Percentiles rank a stretch among this genome's conserved stretches.
Evolutionary conservation across 306 rosid genomes (phyloP).

Genomic region (Delonix regia): DNA sequence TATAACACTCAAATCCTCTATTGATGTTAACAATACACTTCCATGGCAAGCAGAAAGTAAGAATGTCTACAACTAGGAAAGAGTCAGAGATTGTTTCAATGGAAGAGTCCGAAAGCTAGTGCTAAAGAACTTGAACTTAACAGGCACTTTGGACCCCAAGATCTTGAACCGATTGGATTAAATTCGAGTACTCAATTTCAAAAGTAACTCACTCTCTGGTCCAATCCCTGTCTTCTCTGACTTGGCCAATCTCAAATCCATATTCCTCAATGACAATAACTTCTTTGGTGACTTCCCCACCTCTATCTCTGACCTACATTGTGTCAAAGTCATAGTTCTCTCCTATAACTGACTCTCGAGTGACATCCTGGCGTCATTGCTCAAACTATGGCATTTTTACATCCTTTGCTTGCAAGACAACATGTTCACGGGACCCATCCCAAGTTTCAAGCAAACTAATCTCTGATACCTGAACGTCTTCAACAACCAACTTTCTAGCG

Average conservation of each 20-base stretch:
- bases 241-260: slow-evolving; percentile 75
- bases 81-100: slow-evolving; percentile 69
- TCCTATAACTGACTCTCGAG: slow-evolving; percentile 73
- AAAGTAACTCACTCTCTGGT: slow-evolving; percentile 76
- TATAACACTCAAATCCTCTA: slow-evolving; percentile 57
- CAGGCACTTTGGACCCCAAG: slow-evolving; percentile 59
- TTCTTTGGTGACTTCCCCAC: slow-evolving; percentile 81
- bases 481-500: slow-evolving; percentile 66
- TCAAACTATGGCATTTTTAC: slow-evolving; percentile 70
- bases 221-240: slow-evolving; percentile 72
- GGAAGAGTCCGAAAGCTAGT: slow-evolving; percentile 88
- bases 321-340: slow-evolving; percentile 67
- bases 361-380: slow-evolving; percentile 56
- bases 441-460: slow-evolving; percentile 75
- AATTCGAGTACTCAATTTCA: slow-evolving; percentile 87
- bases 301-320: slow-evolving; percentile 73
- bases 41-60: slow-evolving; percentile 63
- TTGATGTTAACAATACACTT: slow-evolving; percentile 59
- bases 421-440: slow-evolving; percentile 62
- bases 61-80: slow-evolving; percentile 70
- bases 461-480: slow-evolving; percentile 81
- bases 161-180: slow-evolving; percentile 76
- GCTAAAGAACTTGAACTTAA: slow-evolving; percentile 66
- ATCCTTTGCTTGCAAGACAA: slow-evolving; percentile 68
- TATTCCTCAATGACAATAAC: slow-evolving; percentile 67